phyloP scores from a whole-genome alignment of 1,139 yeast species.

The Lodderomyces jiufengensis region DNA sequence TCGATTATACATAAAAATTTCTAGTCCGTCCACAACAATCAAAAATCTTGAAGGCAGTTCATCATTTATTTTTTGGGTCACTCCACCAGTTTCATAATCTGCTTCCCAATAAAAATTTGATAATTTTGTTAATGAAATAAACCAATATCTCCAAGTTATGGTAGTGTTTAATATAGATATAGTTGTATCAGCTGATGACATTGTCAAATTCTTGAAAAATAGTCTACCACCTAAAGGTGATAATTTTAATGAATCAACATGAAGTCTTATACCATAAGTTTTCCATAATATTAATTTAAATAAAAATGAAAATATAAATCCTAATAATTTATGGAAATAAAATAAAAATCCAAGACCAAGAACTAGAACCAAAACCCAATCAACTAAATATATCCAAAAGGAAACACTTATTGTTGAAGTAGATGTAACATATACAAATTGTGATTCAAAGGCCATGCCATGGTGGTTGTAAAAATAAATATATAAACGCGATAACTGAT shows the following conservation, averaged over 20 bases:
- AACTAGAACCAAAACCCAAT: constrained; percentile 71
- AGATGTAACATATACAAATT: constrained; percentile 20
- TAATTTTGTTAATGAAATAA: constrained; percentile 46
- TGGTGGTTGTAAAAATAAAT: no score
- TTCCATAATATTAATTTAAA: constrained; percentile 65
- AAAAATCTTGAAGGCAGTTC: constrained; percentile 58
- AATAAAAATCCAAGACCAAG: constrained; percentile 65
- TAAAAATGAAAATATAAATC: constrained; percentile 51
- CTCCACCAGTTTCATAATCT: constrained; percentile 16
- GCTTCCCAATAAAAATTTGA: constrained; percentile 34
- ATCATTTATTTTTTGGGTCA: constrained; percentile 30
- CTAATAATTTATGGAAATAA: constrained; percentile 72
- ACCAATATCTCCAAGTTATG: constrained; percentile 92
- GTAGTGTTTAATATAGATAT: constrained; percentile 66
- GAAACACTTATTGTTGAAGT: constrained; percentile 30
- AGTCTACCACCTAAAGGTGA: constrained; percentile 81
- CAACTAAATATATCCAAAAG: constrained; percentile 79
- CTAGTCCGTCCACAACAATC: constrained; percentile 70
- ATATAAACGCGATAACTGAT: no score
- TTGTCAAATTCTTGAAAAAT: constrained; percentile 68
- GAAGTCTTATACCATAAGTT: constrained; percentile 49
- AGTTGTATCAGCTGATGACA: constrained; percentile 69
- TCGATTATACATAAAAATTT: constrained; percentile 76
- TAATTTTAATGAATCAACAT: constrained; percentile 68
- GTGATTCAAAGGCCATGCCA: constrained; percentile 18